Percentiles rank a stretch among this genome's conserved stretches.
Evolutionary conservation across 2,329 filamentous ascomycete species (phyloP).

Genomic region (Alternaria alternata): DNA sequence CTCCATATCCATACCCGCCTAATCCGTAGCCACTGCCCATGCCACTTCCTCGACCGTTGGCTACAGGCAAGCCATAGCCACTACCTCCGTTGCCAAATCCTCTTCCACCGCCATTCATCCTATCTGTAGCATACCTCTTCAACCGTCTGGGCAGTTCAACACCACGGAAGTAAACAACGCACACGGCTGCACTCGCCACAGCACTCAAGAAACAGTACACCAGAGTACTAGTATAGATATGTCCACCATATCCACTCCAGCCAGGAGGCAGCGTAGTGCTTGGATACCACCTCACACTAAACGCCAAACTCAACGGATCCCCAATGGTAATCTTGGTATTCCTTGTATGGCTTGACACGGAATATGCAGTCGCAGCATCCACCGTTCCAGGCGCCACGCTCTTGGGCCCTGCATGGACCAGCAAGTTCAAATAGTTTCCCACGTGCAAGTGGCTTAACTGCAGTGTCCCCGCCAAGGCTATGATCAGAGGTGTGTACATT

Average conservation of each 20-base stretch:
- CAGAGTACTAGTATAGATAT: constrained; percentile 60
- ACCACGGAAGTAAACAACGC: constrained; percentile 63
- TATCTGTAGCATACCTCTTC: constrained; percentile 66
- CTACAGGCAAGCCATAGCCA: constrained; percentile 43
- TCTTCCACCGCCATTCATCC: constrained; percentile 50
- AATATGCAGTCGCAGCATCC: constrained; percentile 88
- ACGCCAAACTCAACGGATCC: constrained; percentile 78
- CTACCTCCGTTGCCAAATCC: constrained; percentile 45
- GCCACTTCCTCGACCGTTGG: constrained; percentile 49
- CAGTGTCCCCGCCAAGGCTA: constrained; percentile 87
- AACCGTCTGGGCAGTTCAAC: constrained; percentile 61
- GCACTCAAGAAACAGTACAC: constrained; percentile 60
- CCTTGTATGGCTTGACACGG: constrained; percentile 69
- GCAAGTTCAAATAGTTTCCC: constrained; percentile 85
- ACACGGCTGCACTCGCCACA: constrained; percentile 58
- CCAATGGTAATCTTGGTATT: constrained; percentile 80
- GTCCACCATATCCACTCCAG: constrained; percentile 61
- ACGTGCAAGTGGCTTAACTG: constrained; percentile 88
- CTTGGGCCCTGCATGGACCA: constrained; percentile 74
- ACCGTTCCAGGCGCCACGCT: constrained; percentile 71
- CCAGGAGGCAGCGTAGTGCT: constrained; percentile 71
- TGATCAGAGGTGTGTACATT: constrained; percentile 80
- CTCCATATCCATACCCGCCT: constrained; percentile 56
- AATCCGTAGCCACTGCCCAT: constrained; percentile 51
- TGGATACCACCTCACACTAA: constrained; percentile 88